Percentiles rank a stretch among this genome's conserved stretches.
Conservation (phyloP, 225 moss, liverwort and hornwort species). For the Neckera pumila region DNA sequence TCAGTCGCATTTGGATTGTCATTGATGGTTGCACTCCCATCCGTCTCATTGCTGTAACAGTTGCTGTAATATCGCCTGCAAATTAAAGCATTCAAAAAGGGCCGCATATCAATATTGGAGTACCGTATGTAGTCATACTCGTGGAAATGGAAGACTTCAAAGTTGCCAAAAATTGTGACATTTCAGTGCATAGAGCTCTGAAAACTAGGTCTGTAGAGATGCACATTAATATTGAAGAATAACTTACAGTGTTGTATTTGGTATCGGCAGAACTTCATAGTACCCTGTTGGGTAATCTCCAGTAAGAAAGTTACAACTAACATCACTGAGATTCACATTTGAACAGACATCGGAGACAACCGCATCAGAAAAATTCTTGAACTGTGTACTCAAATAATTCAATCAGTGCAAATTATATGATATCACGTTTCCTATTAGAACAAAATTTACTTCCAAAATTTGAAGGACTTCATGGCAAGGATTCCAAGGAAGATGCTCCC, state of each 20-base stretch:
- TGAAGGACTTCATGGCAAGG: neutral
- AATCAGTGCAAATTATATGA: neutral
- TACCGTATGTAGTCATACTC: neutral
- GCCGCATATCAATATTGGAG: neutral
- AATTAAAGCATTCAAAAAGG: neutral
- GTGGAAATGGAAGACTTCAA: too few species aligned
- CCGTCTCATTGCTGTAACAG: constrained; percentile 2
- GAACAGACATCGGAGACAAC: neutral
- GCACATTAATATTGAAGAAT: neutral
- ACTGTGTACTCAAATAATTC: neutral
- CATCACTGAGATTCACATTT: neutral
- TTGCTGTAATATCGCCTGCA: neutral
- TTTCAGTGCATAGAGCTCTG: neutral
- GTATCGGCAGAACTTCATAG: neutral
- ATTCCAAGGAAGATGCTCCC: neutral
- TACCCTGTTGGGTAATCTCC: neutral
- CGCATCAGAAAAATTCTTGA: neutral
- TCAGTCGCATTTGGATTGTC: neutral
- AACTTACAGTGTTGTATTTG: constrained; percentile 6
- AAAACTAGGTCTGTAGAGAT: neutral
- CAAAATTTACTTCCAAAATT: neutral
- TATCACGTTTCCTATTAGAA: neutral
- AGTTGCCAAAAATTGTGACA: neutral
- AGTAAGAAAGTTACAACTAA: neutral
- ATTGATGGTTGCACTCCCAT: constrained; percentile 5